Evolutionary conservation across 352 stramenopile species (phyloP).

Genomic region (Pythium graminicola): DNA sequence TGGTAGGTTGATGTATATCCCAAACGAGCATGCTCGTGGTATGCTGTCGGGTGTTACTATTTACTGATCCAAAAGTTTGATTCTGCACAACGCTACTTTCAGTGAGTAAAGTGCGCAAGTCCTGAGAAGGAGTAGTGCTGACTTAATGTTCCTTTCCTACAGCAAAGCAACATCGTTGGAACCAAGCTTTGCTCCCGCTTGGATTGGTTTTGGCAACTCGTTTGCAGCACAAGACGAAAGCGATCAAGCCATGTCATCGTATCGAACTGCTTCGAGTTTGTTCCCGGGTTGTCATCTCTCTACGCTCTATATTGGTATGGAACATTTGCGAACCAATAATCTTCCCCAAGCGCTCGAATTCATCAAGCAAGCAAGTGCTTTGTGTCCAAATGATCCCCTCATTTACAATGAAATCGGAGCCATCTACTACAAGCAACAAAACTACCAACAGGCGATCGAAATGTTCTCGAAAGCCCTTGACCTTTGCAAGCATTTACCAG

Average conservation of each 20-base stretch:
- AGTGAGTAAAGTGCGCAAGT: slow-evolving; percentile 30
- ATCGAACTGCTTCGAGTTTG: slow-evolving; percentile 91
- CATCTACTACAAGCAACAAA: slow-evolving; percentile 87
- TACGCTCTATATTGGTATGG: slow-evolving; percentile 96
- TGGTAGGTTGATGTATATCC: slow-evolving; percentile 89
- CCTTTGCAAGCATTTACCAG: slow-evolving; percentile 64
- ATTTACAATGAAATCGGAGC: slow-evolving; percentile 96
- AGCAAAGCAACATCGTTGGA: slow-evolving; percentile 90
- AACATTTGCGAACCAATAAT: slow-evolving; percentile 97
- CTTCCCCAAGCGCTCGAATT: slow-evolving; percentile 93
- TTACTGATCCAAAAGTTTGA: slow-evolving; percentile 92
- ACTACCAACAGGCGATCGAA: slow-evolving; percentile 80
- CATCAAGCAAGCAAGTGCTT: slow-evolving; percentile 77
- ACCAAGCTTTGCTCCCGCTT: slow-evolving; percentile 91
- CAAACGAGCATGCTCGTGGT: slow-evolving; percentile 92
- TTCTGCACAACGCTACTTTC: slow-evolving; percentile 94
- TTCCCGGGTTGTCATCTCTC: slow-evolving; percentile 91
- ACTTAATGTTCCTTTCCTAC: not conserved
- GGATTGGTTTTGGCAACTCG: slow-evolving; percentile 95
- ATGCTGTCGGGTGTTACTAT: slow-evolving; percentile 96
- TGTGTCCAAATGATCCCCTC: slow-evolving; percentile 88
- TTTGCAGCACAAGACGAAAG: slow-evolving; percentile 97
- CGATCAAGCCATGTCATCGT: slow-evolving; percentile 96
- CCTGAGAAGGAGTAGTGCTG: not conserved
- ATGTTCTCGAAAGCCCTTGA: slow-evolving; percentile 88